These are phyloP conservation scores for Mimosa pudica DNA, from an alignment of 306 rosid species.

Conservation along the genomic window DNA sequence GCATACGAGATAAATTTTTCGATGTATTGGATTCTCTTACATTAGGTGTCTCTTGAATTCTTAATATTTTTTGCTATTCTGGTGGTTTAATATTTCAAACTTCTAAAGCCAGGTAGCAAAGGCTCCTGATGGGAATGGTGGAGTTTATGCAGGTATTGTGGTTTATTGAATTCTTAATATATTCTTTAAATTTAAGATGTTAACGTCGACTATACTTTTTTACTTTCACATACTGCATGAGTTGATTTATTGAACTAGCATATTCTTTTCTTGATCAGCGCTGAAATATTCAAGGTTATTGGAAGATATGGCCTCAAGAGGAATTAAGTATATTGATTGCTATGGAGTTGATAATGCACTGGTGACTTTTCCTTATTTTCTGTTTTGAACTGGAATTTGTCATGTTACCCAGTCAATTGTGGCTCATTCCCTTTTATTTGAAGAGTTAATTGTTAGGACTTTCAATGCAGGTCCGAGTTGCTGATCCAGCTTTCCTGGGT, in stretches of 20 bases:
- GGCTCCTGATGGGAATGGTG: constrained; percentile 99
- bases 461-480: constrained; percentile 87
- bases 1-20: constrained; percentile 11
- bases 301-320: constrained; percentile 92
- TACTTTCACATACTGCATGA: constrained; percentile 23
- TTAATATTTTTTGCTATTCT: constrained; percentile 26
- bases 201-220: constrained; percentile 26
- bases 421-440: constrained; percentile 23
- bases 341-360: constrained; percentile 97
- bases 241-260: not conserved
- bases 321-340: constrained; percentile 92
- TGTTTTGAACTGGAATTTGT: constrained; percentile 29
- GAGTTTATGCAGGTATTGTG: constrained; percentile 83
- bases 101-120: constrained; percentile 84
- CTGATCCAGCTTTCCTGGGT: constrained; percentile 94
- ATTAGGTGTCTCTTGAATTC: constrained; percentile 17
- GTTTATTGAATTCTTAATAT: constrained; percentile 11
- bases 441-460: constrained; percentile 41
- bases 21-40: constrained; percentile 19
- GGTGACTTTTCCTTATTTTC: constrained; percentile 49
- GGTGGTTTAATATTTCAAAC: constrained; percentile 39
- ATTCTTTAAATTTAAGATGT: constrained; percentile 23
- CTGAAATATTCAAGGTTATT: constrained; percentile 69
- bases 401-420: constrained; percentile 22
- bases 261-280: constrained; percentile 55